A percentile compares a stretch with the other conserved stretches of the same genome.
These are phyloP conservation scores for Oidium heveae DNA, from an alignment of 2,329 filamentous ascomycete species.

Conservation along the genomic window DNA sequence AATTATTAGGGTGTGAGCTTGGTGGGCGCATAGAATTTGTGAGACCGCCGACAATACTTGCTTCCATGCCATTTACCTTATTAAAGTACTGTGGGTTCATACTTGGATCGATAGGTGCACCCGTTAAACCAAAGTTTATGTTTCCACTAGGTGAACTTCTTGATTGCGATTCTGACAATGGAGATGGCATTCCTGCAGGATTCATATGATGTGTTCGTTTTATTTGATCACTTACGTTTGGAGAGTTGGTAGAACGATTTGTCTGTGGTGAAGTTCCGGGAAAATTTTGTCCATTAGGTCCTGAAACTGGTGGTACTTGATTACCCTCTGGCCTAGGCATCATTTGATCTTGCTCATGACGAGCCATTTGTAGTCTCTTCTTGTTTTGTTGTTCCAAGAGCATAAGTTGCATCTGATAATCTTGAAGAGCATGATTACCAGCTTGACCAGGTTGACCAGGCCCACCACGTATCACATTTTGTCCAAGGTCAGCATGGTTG, in stretches of 20 bases:
- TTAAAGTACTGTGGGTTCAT: constrained; percentile 36
- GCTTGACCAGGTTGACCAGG: constrained; percentile 17
- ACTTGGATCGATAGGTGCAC: constrained; percentile 32
- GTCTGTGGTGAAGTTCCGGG: constrained; percentile 45
- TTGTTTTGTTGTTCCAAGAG: constrained; percentile 70
- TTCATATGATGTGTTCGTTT: constrained; percentile 57
- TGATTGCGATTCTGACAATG: constrained; percentile 44
- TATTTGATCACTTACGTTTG: constrained; percentile 55
- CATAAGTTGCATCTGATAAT: constrained; percentile 82
- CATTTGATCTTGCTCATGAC: constrained; percentile 48
- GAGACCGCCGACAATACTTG: constrained; percentile 31
- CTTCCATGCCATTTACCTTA: constrained; percentile 24
- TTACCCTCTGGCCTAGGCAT: constrained; percentile 21
- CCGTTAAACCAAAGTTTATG: constrained; percentile 32
- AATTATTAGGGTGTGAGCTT: constrained; percentile 35
- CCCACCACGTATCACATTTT: constrained; percentile 29
- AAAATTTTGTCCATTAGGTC: constrained; percentile 35
- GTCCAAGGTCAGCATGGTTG: constrained; percentile 33
- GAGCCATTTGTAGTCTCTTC: constrained; percentile 62
- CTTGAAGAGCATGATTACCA: constrained; percentile 53
- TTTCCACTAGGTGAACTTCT: constrained; percentile 37
- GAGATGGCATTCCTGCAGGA: constrained; percentile 42
- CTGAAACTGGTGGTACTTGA: constrained; percentile 25
- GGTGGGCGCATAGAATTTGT: constrained; percentile 42
- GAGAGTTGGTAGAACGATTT: constrained; percentile 41